Base-by-base conservation (phyloP, 306 rosid genomes). In the Quercus aquifolioides region DNA sequence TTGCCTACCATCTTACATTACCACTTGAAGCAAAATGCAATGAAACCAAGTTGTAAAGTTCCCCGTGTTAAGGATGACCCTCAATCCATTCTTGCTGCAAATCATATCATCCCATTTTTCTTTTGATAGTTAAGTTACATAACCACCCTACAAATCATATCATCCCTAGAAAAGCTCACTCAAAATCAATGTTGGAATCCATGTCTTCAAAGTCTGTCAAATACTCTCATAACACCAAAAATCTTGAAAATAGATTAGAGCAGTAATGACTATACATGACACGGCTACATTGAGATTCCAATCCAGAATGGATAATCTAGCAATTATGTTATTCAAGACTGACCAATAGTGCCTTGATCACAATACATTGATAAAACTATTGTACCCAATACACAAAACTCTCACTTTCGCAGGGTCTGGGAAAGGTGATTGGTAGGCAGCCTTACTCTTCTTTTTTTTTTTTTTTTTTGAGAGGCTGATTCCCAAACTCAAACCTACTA, bases 141-240 rank as follows among this genome's bases (percentile, higher is more conserved):
- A 41, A 41, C 12, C 46, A 41, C 46, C 46, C 77, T 72, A 73
- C 74, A 68, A 35, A 80, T 8, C 68, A 75, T 69, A 75, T 43
- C 55, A 80, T 21, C 26, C 78, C 78, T 59, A 52, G 73, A 80
- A 75, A 85, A 76, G 71, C 74, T 74, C 81, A 69, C 80, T 69
- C n/a, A 25, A 33, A 19, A 69, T 52, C 76, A 76, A 76, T 20
- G 52, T 20, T 6, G 15, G n/a, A 51, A 69, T 23, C 63, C 41
- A 30, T 21, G 63, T 26, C 71, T 76, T 76, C 73, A 78, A 75
- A 73, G 49, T 67, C 59, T 33, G 69, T 46, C 57, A 54, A 73
- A 52, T 56, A 43, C 59, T 63, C 78, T 35, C 55, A 79, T 75
- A 62, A 58, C 72, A 18, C 58, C 81, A 28, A 62, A 73, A 75